phyloP scores from a whole-genome alignment of 495 filamentous ascomycete genomes.

The Xanthoparmelia taractica region DNA sequence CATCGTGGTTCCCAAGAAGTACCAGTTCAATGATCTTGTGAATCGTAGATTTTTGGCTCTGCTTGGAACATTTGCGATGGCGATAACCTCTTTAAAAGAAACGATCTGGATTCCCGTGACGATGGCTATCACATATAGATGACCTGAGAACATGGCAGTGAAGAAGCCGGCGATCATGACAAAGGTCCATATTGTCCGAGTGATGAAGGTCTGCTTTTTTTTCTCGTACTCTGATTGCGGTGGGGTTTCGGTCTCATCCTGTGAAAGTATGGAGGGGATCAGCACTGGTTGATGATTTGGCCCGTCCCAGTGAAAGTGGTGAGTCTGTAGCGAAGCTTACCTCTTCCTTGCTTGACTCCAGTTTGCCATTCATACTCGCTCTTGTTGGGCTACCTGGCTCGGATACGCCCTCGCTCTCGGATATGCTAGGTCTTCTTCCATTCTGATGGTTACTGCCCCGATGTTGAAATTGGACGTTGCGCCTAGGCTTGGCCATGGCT shows the following conservation, averaged over 20 bases:
- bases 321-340: constrained; percentile 24
- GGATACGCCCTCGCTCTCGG: constrained; percentile 71
- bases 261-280: background rate
- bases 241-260: constrained; percentile 39
- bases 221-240: constrained; percentile 79
- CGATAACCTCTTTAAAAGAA: constrained; percentile 98
- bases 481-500: constrained; percentile 64
- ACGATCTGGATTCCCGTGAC: constrained; percentile 91
- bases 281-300: constrained; percentile 7
- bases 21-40: constrained; percentile 96
- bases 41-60: constrained; percentile 83
- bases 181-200: constrained; percentile 94
- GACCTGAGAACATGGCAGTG: constrained; percentile 80
- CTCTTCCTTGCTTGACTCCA: constrained; percentile 45
- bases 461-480: constrained; percentile 78
- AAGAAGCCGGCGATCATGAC: constrained; percentile 97
- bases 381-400: constrained; percentile 51
- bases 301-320: background rate
- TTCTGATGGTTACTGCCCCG: constrained; percentile 47
- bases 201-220: constrained; percentile 98
- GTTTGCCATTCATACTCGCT: constrained; percentile 39
- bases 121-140: constrained; percentile 91
- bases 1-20: constrained; percentile 97
- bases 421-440: constrained; percentile 61
- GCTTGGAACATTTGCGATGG: constrained; percentile 90